phyloP scores from a whole-genome alignment of 257 asterid genomes.

The Gardenia jasminoides region DNA sequence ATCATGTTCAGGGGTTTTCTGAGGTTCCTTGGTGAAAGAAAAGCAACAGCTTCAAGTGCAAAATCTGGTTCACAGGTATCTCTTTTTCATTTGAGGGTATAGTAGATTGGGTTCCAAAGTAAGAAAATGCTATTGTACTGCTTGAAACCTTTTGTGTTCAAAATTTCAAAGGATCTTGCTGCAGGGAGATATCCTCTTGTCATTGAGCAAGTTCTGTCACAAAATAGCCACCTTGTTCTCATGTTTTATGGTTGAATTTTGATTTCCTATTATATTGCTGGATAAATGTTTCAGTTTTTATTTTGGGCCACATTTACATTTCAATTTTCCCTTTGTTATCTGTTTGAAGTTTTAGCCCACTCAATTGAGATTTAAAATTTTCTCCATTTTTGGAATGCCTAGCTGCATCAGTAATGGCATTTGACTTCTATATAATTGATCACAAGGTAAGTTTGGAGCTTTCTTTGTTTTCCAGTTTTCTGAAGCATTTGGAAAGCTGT shows the following conservation, averaged over 20 bases:
- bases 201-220: background rate
- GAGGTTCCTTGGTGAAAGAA: conserved; percentile 80
- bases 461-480: conserved; percentile 52
- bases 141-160: background rate
- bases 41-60: conserved; percentile 51
- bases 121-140: background rate
- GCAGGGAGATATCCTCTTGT: background rate
- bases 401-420: too few relatives aligned
- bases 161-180: background rate
- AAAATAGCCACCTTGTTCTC: background rate
- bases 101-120: background rate
- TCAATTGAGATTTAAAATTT: background rate
- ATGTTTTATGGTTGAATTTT: background rate
- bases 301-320: too few relatives aligned
- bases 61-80: conserved; percentile 88
- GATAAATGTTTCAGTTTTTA: background rate
- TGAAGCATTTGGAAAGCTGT: conserved; percentile 83
- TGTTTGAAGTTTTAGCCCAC: background rate
- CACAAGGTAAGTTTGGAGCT: conserved; percentile 6
- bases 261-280: background rate
- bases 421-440: background rate
- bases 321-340: too few relatives aligned
- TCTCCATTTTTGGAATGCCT: background rate
- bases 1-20: conserved; percentile 69
- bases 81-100: background rate